phyloP scores from a whole-genome alignment of 148 eudicot genomes.

The Pharnaceum exiguum region DNA sequence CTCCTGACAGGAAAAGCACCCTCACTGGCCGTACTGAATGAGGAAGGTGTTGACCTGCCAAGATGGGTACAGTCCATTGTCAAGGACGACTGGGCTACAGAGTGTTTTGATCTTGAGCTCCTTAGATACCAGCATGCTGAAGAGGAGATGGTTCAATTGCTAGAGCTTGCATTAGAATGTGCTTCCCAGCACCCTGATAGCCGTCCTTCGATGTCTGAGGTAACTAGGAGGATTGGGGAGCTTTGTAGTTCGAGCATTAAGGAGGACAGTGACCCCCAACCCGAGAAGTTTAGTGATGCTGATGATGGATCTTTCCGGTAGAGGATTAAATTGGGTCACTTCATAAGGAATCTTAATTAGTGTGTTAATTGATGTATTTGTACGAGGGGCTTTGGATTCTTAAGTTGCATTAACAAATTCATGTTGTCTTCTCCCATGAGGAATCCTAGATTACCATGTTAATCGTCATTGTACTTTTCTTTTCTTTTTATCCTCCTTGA shows the following conservation, averaged over 20 bases:
- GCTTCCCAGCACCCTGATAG: conserved; percentile 31
- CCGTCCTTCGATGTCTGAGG: conserved; percentile 35
- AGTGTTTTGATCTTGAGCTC: conserved; percentile 39
- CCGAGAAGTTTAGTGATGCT: neutral
- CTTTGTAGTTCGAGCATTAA: conserved; percentile 16
- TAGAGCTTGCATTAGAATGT: conserved; percentile 36
- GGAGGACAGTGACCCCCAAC: neutral
- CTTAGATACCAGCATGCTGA: conserved; percentile 32
- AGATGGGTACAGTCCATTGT: conserved; percentile 40
- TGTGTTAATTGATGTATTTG: neutral
- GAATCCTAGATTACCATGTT: conserved; percentile 1
- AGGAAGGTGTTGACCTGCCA: conserved; percentile 40
- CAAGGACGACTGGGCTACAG: conserved; percentile 38
- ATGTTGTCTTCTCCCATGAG: conserved; percentile 11
- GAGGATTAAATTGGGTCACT: neutral
- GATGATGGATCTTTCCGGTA: conserved; percentile 15
- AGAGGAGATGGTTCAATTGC: conserved; percentile 39
- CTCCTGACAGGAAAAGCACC: conserved; percentile 47
- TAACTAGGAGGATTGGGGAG: conserved; percentile 11
- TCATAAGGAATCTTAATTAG: neutral
- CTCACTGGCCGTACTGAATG: conserved; percentile 26
- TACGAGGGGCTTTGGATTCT: conserved; percentile 11
- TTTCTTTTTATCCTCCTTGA: neutral
- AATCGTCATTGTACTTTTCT: neutral
- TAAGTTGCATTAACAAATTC: conserved; percentile 10